Evolutionary conservation across 495 filamentous ascomycete genomes (phyloP).

Genomic region (Pseudoneurospora amorphoporcata): DNA sequence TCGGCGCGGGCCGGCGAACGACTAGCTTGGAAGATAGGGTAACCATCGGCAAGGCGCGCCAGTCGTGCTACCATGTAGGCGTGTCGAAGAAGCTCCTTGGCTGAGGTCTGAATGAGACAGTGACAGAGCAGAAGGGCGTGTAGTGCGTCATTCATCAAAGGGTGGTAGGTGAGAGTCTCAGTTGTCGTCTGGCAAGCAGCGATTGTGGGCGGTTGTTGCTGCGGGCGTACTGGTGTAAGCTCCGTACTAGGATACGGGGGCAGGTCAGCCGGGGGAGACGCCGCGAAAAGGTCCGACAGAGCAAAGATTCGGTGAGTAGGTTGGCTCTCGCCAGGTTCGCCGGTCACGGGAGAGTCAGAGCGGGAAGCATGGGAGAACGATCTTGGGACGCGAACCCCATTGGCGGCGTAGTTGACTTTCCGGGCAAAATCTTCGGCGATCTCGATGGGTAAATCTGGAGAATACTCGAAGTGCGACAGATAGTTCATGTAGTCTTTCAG

Average conservation of each 20-base stretch:
- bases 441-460: slow-evolving; percentile 53
- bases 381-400: slow-evolving; percentile 21
- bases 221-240: slow-evolving; percentile 15
- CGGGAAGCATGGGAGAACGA: neutral
- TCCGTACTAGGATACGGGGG: slow-evolving; percentile 45
- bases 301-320: slow-evolving; percentile 26
- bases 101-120: slow-evolving; percentile 60
- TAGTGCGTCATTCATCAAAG: slow-evolving; percentile 62
- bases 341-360: slow-evolving; percentile 5
- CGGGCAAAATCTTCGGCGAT: slow-evolving; percentile 57
- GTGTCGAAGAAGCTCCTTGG: slow-evolving; percentile 63
- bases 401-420: slow-evolving; percentile 48
- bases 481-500: slow-evolving; percentile 60
- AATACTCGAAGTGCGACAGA: slow-evolving; percentile 64
- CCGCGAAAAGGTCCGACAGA: slow-evolving; percentile 45
- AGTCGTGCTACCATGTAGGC: slow-evolving; percentile 70
- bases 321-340: neutral
- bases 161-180: slow-evolving; percentile 69
- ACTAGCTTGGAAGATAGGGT: slow-evolving; percentile 66
- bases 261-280: slow-evolving; percentile 44
- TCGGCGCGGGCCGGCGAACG: slow-evolving; percentile 63
- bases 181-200: slow-evolving; percentile 28
- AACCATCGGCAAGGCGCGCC: slow-evolving; percentile 62
- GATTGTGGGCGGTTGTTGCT: slow-evolving; percentile 9
- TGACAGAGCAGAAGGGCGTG: slow-evolving; percentile 66